These are phyloP conservation scores for Hyaloperonospora arabidopsidis DNA, from an alignment of 352 stramenopile species.

Conservation along the genomic window DNA sequence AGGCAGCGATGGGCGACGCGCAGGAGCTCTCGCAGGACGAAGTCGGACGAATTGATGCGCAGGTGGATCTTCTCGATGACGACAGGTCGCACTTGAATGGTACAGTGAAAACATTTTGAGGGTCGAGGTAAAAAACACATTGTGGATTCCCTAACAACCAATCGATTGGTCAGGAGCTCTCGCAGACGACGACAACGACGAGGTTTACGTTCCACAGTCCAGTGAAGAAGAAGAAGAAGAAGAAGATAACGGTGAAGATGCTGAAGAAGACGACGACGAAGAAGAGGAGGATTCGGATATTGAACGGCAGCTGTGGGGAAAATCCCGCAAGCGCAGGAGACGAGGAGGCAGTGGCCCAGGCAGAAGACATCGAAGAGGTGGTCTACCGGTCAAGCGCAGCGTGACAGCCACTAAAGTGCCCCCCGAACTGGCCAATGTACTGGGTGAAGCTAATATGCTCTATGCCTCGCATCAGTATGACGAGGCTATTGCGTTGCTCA, in stretches of 20 bases:
- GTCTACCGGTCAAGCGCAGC: slow-evolving; percentile 38
- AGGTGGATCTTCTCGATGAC: slow-evolving; percentile 25
- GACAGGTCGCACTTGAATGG: slow-evolving; percentile 16
- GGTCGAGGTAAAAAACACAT: no score
- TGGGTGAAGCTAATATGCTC: slow-evolving; percentile 80
- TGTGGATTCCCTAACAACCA: no score
- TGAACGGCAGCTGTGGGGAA: slow-evolving; percentile 74
- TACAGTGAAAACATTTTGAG: background rate
- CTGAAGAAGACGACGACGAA: slow-evolving; percentile 39
- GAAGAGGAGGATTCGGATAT: slow-evolving; percentile 83
- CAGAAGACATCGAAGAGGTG: slow-evolving; percentile 28
- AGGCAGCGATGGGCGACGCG: slow-evolving; percentile 68
- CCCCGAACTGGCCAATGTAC: slow-evolving; percentile 63
- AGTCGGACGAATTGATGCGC: slow-evolving; percentile 14
- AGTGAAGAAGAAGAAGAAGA: slow-evolving; percentile 57
- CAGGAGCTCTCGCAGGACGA: slow-evolving; percentile 42
- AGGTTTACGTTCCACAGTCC: slow-evolving; percentile 50
- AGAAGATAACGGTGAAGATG: slow-evolving; percentile 44
- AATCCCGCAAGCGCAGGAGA: slow-evolving; percentile 50
- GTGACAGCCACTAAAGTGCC: slow-evolving; percentile 72
- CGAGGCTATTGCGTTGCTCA: slow-evolving; percentile 68
- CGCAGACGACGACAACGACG: slow-evolving; percentile 37
- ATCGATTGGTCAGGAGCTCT: slow-evolving; percentile 1
- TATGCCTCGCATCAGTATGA: slow-evolving; percentile 85
- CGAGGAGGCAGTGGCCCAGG: slow-evolving; percentile 18